phyloP scores from a whole-genome alignment of 2,329 filamentous ascomycete genomes.

The Aspergillus luchuensis region DNA sequence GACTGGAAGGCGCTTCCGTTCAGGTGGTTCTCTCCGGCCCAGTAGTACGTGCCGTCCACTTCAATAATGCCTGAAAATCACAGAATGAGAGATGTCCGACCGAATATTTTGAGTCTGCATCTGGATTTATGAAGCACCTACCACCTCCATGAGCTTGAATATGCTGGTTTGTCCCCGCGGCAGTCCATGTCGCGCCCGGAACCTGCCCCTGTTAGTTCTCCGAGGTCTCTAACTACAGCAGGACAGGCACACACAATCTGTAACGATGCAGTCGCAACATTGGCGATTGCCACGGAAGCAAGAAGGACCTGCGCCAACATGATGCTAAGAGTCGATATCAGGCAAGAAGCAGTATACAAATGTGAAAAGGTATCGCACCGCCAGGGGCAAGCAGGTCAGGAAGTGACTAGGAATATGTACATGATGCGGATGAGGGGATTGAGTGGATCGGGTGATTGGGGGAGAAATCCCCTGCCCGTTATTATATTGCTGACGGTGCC shows the following conservation, averaged over 20 bases:
- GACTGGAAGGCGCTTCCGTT: conserved; percentile 63
- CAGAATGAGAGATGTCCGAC: neutral
- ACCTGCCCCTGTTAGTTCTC: conserved; percentile 23
- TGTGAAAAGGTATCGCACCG: neutral
- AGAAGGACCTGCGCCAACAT: neutral
- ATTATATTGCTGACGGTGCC: neutral
- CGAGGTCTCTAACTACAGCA: no score
- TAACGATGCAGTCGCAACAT: conserved; percentile 1
- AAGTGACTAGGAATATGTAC: neutral
- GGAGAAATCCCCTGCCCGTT: neutral
- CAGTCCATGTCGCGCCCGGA: conserved; percentile 52
- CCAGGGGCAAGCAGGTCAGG: neutral
- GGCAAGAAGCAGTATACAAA: neutral
- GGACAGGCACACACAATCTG: conserved; percentile 7
- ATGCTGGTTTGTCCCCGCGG: conserved; percentile 52
- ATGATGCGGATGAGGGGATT: neutral
- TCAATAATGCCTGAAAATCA: conserved; percentile 50
- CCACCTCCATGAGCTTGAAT: conserved; percentile 69
- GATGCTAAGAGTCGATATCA: neutral
- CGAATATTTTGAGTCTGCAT: no score
- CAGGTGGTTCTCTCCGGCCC: conserved; percentile 70
- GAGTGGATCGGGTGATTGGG: neutral
- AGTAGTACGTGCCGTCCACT: conserved; percentile 62
- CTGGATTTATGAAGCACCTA: conserved; percentile 11
- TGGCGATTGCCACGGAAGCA: neutral